Evolutionary conservation across 257 asterid species (phyloP).

Genomic region (Phtheirospermum japonicum): DNA sequence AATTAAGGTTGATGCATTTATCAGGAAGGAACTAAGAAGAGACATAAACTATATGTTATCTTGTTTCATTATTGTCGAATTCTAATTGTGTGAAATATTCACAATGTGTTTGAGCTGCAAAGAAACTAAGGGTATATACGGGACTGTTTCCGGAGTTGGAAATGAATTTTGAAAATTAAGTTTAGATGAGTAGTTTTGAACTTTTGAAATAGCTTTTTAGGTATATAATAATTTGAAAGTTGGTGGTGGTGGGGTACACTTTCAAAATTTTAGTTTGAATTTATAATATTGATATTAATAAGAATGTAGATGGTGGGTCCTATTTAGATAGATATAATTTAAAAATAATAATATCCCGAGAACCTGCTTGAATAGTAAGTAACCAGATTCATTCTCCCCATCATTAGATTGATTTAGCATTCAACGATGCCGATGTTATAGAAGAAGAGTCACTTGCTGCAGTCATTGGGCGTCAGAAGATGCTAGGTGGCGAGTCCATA

Average conservation of each 20-base stretch:
- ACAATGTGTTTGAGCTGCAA: neutral
- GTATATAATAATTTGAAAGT: no score
- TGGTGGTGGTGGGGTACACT: no score
- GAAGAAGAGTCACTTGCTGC: conserved; percentile 67
- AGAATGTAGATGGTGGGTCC: no score
- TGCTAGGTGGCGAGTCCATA: conserved; percentile 66
- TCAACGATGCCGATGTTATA: conserved; percentile 68
- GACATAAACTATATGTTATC: neutral
- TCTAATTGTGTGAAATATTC: neutral
- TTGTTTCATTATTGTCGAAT: conserved; percentile 10
- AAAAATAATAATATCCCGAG: neutral
- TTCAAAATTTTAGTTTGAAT: no score
- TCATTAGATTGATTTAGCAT: conserved; percentile 58
- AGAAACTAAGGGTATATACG: no score
- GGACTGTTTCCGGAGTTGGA: no score
- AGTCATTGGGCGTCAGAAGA: conserved; percentile 58
- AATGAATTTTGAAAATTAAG: no score
- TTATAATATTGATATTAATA: no score
- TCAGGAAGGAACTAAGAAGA: conserved; percentile 7
- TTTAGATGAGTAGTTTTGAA: no score
- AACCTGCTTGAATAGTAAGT: conserved; percentile 23
- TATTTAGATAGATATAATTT: no score
- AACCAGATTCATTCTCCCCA: conserved; percentile 19
- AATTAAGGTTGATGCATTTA: neutral
- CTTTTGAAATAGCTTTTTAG: no score